Conservation (phyloP, 1,284 basidiomycete genomes). For the Irpex rosettiformis region DNA sequence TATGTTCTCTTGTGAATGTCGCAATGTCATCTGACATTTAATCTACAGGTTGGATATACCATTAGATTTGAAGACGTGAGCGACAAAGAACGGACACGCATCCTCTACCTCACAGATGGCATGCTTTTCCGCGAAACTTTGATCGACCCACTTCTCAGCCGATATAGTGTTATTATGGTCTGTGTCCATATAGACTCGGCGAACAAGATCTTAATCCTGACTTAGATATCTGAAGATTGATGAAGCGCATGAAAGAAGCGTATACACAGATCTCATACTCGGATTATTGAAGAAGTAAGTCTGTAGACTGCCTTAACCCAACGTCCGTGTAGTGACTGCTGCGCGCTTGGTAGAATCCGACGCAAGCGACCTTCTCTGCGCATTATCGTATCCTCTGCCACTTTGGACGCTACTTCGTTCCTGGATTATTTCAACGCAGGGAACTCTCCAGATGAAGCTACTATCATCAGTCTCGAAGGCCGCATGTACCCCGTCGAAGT, state of each 20-base stretch:
- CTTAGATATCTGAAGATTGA: slow-evolving; percentile 62
- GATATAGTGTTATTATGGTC: slow-evolving; percentile 95
- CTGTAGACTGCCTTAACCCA: not conserved
- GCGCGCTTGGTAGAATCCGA: slow-evolving; percentile 59
- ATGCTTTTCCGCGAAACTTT: slow-evolving; percentile 96
- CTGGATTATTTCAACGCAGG: slow-evolving; percentile 81
- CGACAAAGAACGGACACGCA: slow-evolving; percentile 77
- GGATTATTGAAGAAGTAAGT: slow-evolving; percentile 88
- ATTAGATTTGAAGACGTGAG: slow-evolving; percentile 97
- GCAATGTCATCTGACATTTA: too few relatives aligned
- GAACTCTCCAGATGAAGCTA: slow-evolving; percentile 49
- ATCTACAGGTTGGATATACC: slow-evolving; percentile 91
- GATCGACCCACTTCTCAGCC: slow-evolving; percentile 82
- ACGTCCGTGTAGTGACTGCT: not conserved
- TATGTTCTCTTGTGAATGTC: slow-evolving; percentile 27
- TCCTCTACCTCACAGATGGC: slow-evolving; percentile 97
- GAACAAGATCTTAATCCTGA: slow-evolving; percentile 16
- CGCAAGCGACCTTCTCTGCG: slow-evolving; percentile 86
- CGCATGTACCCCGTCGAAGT: slow-evolving; percentile 90
- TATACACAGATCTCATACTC: slow-evolving; percentile 92
- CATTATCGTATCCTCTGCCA: slow-evolving; percentile 92
- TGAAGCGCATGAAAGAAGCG: slow-evolving; percentile 94
- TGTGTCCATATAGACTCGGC: slow-evolving; percentile 21
- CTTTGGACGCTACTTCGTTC: slow-evolving; percentile 88
- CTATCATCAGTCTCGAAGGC: slow-evolving; percentile 89